These are phyloP conservation scores for Fremontodendron californicum DNA, from an alignment of 345 rosid genomes.

Conservation along the genomic window DNA sequence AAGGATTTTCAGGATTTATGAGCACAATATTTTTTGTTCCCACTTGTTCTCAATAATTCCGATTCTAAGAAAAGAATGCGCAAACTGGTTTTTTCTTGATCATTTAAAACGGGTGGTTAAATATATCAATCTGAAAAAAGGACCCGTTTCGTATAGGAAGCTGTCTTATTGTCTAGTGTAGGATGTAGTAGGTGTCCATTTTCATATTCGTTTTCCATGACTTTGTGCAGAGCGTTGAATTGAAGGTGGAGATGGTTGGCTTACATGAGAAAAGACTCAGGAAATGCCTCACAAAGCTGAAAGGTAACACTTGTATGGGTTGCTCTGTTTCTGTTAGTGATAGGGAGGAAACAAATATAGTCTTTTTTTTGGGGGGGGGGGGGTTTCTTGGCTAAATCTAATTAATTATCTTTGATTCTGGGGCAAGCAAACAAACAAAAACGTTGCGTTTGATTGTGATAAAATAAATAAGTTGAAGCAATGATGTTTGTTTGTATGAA, in stretches of 20 bases:
- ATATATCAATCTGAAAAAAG: background rate
- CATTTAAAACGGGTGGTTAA: background rate
- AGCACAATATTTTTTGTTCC: background rate
- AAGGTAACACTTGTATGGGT: constrained; percentile 18
- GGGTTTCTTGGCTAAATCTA: too few relatives aligned
- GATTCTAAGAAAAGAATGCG: background rate
- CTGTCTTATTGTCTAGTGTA: background rate
- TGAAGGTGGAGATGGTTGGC: constrained; percentile 50
- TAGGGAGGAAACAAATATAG: too few relatives aligned
- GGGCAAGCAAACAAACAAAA: background rate
- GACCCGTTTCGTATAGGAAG: background rate
- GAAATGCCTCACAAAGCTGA: constrained; percentile 40
- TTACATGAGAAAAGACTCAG: constrained; percentile 45
- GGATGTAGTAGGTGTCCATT: background rate
- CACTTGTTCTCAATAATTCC: background rate
- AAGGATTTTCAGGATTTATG: background rate
- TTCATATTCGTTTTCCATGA: background rate
- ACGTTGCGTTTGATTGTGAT: background rate
- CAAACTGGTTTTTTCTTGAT: background rate
- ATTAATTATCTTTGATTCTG: too few relatives aligned
- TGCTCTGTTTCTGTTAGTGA: background rate
- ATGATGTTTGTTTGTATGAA: too few relatives aligned
- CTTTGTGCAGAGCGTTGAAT: constrained; percentile 36
- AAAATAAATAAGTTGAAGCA: too few relatives aligned
- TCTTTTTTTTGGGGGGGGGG: too few relatives aligned